Evolutionary conservation across 495 filamentous ascomycete genomes (phyloP).

Genomic region (Lindgomyces ingoldianus): DNA sequence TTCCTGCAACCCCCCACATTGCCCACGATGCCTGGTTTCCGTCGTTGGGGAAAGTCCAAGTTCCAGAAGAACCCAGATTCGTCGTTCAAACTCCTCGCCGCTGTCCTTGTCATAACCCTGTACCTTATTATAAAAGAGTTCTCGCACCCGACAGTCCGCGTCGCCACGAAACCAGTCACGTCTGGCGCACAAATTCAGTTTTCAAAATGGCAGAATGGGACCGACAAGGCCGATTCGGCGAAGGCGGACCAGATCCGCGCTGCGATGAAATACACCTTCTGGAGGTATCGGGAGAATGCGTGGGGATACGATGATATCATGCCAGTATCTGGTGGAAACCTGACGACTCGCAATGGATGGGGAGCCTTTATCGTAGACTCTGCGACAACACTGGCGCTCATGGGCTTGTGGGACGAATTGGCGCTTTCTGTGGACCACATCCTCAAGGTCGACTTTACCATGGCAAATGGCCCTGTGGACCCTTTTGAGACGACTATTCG

Average conservation of each 20-base stretch:
- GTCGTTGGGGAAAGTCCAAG: slow-evolving; percentile 36
- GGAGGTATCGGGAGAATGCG: slow-evolving; percentile 35
- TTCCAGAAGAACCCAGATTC: slow-evolving; percentile 37
- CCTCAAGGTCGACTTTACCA: slow-evolving; percentile 39
- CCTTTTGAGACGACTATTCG: slow-evolving; percentile 43
- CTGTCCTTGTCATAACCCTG: slow-evolving; percentile 40
- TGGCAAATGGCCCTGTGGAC: slow-evolving; percentile 38
- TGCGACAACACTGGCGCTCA: slow-evolving; percentile 41
- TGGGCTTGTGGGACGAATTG: slow-evolving; percentile 44
- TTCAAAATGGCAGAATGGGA: slow-evolving; percentile 31
- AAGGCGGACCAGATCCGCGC: slow-evolving; percentile 33
- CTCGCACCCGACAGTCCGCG: slow-evolving; percentile 15
- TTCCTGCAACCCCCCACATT: background rate
- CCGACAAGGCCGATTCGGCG: slow-evolving; percentile 26
- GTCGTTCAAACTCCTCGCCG: slow-evolving; percentile 41
- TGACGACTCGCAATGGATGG: slow-evolving; percentile 41
- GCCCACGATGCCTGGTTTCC: slow-evolving; percentile 36
- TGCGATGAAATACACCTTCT: slow-evolving; percentile 42
- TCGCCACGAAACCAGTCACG: background rate
- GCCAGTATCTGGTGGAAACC: slow-evolving; percentile 36
- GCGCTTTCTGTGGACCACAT: slow-evolving; percentile 37
- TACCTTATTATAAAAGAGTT: slow-evolving; percentile 41
- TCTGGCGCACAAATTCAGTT: slow-evolving; percentile 32
- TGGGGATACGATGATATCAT: slow-evolving; percentile 43
- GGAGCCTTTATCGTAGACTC: slow-evolving; percentile 45